phyloP scores from a whole-genome alignment of 805 yeast genomes.

The Yarrowia osloensis region DNA sequence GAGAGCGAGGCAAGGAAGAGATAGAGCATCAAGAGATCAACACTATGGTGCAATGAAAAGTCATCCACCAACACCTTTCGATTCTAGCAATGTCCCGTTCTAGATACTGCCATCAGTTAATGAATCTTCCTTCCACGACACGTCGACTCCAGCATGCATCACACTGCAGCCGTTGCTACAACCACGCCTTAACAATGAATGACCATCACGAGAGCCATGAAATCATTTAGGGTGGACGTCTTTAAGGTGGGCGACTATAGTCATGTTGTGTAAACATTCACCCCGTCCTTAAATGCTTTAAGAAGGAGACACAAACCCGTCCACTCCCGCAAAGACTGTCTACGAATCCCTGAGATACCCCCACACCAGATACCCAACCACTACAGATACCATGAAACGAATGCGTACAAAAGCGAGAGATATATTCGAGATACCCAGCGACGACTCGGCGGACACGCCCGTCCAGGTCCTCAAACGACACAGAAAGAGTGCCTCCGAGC shows the following conservation, averaged over 20 bases:
- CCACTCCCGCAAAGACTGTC: too few species aligned
- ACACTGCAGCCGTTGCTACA: background rate
- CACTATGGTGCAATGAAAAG: too few species aligned
- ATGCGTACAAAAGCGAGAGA: background rate
- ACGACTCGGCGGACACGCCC: background rate
- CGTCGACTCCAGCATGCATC: background rate
- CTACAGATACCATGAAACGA: constrained; percentile 16
- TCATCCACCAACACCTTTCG: too few species aligned
- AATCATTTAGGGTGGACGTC: background rate
- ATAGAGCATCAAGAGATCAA: too few species aligned
- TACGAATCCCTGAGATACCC: background rate
- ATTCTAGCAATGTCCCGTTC: too few species aligned
- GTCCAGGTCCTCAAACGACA: background rate
- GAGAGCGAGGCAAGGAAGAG: too few species aligned
- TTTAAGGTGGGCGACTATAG: background rate
- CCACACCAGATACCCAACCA: background rate
- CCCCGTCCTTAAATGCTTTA: background rate
- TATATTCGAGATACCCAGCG: constrained; percentile 24
- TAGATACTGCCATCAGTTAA: too few species aligned
- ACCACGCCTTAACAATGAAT: background rate
- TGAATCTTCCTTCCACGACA: too few species aligned
- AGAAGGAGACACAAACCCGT: background rate
- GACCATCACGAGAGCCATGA: background rate
- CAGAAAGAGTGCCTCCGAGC: background rate
- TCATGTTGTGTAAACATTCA: background rate